Evolutionary conservation across 352 stramenopile genomes (phyloP).

Genomic region (Phytopythium boreale): DNA sequence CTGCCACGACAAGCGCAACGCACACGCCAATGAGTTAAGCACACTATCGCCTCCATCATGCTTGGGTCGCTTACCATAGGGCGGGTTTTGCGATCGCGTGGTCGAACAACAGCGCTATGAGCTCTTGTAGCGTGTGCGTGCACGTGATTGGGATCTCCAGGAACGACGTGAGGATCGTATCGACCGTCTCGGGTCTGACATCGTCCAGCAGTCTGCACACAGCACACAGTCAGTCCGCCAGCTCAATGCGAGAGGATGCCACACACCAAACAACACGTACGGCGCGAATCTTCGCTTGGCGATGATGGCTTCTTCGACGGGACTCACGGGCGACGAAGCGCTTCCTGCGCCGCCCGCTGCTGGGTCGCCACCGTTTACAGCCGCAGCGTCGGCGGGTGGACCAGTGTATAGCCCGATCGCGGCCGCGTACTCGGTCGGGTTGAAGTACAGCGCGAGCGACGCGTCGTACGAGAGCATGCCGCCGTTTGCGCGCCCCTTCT

Average conservation of each 20-base stretch:
- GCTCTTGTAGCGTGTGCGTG: conserved; percentile 66
- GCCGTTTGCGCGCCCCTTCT: conserved; percentile 28
- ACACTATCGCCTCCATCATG: background rate
- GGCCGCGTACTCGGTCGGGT: conserved; percentile 67
- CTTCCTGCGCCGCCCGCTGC: conserved; percentile 16
- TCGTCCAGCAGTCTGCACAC: conserved; percentile 52
- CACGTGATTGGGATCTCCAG: conserved; percentile 65
- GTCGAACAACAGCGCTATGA: conserved; percentile 68
- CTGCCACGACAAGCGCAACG: conserved; percentile 15
- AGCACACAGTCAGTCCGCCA: background rate
- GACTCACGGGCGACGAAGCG: conserved; percentile 30
- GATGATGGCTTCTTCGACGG: conserved; percentile 59
- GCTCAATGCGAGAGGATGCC: too few relatives aligned
- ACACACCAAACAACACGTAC: conserved; percentile 23
- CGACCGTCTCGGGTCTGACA: conserved; percentile 36
- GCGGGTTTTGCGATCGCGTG: conserved; percentile 60
- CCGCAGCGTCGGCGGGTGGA: conserved; percentile 16
- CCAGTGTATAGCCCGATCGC: conserved; percentile 64
- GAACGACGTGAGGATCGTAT: conserved; percentile 46
- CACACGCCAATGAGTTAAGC: background rate
- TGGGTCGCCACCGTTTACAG: conserved; percentile 5
- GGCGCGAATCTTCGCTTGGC: conserved; percentile 47
- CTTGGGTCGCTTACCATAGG: conserved; percentile 32
- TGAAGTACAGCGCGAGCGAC: conserved; percentile 75
- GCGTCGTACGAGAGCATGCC: conserved; percentile 60